A percentile compares a stretch with the other conserved stretches of the same genome.
Conservation (phyloP, 306 rosid genomes). For the Vachellia pachyceras region DNA sequence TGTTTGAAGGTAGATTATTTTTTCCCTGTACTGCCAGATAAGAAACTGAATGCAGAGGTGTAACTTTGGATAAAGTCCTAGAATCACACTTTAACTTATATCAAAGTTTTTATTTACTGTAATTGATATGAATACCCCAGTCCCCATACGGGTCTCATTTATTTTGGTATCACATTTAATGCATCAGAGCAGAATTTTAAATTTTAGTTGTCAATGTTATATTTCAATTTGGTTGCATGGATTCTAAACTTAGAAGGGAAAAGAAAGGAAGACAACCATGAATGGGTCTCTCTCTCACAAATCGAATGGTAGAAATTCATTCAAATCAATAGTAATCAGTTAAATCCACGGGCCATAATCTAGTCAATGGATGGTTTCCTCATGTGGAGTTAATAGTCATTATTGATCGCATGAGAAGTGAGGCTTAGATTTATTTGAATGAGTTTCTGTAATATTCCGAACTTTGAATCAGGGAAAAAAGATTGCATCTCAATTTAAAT, state of each 20-base stretch:
- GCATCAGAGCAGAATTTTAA: not conserved
- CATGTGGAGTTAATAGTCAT: not conserved
- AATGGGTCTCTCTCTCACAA: no score
- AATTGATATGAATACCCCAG: not conserved
- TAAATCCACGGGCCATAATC: not conserved
- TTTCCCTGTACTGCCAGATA: not conserved
- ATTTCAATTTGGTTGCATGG: no score
- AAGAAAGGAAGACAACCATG: not conserved
- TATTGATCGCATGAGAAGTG: not conserved
- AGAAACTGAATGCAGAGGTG: not conserved
- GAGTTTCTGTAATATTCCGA: no score
- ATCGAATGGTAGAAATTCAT: not conserved
- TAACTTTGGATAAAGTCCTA: not conserved
- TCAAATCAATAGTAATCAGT: not conserved
- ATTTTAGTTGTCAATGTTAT: not conserved
- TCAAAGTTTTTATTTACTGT: not conserved
- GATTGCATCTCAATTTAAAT: no score
- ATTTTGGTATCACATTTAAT: not conserved
- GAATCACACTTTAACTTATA: not conserved
- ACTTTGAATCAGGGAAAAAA: no score
- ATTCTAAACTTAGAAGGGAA: not conserved
- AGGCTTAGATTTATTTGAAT: slow-evolving; percentile 1
- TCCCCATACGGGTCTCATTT: not conserved
- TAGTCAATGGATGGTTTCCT: not conserved
- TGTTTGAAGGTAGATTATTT: not conserved